Percentiles rank a stretch among this genome's conserved stretches.
These are phyloP conservation scores for Lachancea sp. DNA, from an alignment of 805 yeast genomes.

Conservation along the genomic window DNA sequence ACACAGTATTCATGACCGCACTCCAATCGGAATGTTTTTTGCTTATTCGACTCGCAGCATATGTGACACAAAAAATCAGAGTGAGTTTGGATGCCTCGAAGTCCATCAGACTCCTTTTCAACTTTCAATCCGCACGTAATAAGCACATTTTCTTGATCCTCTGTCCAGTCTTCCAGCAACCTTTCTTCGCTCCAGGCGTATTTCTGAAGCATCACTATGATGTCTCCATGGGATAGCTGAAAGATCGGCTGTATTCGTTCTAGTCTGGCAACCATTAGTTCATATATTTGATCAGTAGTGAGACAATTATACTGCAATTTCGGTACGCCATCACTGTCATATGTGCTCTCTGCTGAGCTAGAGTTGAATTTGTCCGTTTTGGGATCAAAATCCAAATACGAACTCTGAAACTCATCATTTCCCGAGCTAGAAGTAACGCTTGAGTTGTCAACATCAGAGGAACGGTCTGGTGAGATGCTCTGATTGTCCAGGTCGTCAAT, in stretches of 20 bases:
- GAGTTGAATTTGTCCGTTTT: too few relatives aligned
- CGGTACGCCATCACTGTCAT: slow-evolving; percentile 9
- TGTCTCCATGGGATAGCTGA: slow-evolving; percentile 25
- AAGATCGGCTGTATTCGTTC: slow-evolving; percentile 27
- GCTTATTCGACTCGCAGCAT: slow-evolving; percentile 57
- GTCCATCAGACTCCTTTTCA: neutral
- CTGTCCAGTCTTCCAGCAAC: slow-evolving; percentile 49
- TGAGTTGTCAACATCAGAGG: neutral
- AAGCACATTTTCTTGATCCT: slow-evolving; percentile 34
- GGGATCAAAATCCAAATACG: slow-evolving; percentile 22
- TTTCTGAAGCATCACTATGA: slow-evolving; percentile 40
- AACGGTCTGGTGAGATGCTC: neutral
- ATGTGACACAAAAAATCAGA: slow-evolving; percentile 48
- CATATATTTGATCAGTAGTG: slow-evolving; percentile 31
- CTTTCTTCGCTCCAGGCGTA: slow-evolving; percentile 56
- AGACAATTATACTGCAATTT: slow-evolving; percentile 27
- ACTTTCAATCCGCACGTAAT: slow-evolving; percentile 31
- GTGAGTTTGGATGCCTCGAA: slow-evolving; percentile 14
- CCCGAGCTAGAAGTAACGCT: slow-evolving; percentile 4
- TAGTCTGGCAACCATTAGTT: slow-evolving; percentile 25
- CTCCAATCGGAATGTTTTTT: slow-evolving; percentile 42
- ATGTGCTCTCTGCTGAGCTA: neutral
- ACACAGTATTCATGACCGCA: slow-evolving; percentile 72
- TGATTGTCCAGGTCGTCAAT: slow-evolving; percentile 3
- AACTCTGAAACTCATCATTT: slow-evolving; percentile 7